Evolutionary conservation across 441 rosid species (phyloP).

Genomic region (Erodium texanum): DNA sequence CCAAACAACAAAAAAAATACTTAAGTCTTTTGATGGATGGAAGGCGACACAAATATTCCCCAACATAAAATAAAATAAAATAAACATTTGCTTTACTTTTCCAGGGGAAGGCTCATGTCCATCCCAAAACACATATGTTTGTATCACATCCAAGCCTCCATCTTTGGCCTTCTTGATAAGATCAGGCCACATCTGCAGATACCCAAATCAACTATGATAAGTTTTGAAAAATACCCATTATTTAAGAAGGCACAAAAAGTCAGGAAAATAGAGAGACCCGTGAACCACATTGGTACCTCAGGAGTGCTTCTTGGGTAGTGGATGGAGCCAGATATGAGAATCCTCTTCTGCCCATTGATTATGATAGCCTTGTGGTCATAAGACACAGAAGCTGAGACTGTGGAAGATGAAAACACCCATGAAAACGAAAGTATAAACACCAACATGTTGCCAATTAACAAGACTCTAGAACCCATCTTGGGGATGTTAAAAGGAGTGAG

Average conservation of each 20-base stretch:
- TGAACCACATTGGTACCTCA: conserved; percentile 27
- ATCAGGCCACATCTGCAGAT: conserved; percentile 14
- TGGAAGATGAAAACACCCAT: conserved; percentile 5
- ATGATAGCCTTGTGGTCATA: conserved; percentile 45
- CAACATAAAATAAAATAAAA: neutral
- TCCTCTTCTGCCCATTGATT: conserved; percentile 44
- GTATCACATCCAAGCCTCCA: conserved; percentile 15
- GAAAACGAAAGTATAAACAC: neutral
- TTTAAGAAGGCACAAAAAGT: neutral
- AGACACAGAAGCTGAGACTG: conserved; percentile 22
- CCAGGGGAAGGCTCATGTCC: conserved; percentile 28
- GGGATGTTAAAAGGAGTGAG: neutral
- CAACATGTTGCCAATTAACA: neutral
- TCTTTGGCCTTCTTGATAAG: conserved; percentile 6
- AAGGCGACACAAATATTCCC: neutral
- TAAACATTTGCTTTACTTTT: conserved; percentile 14
- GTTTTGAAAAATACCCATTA: neutral
- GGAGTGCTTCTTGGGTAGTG: conserved; percentile 44
- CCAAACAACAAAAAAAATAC: neutral
- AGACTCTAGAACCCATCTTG: conserved; percentile 3
- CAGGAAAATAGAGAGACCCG: conserved; percentile 5
- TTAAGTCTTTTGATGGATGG: neutral
- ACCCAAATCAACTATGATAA: conserved; percentile 10
- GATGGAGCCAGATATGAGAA: conserved; percentile 43
- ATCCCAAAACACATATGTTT: conserved; percentile 27